Evolutionary conservation across 305 asterid species (phyloP).

Genomic region (Ilex paraguariensis): DNA sequence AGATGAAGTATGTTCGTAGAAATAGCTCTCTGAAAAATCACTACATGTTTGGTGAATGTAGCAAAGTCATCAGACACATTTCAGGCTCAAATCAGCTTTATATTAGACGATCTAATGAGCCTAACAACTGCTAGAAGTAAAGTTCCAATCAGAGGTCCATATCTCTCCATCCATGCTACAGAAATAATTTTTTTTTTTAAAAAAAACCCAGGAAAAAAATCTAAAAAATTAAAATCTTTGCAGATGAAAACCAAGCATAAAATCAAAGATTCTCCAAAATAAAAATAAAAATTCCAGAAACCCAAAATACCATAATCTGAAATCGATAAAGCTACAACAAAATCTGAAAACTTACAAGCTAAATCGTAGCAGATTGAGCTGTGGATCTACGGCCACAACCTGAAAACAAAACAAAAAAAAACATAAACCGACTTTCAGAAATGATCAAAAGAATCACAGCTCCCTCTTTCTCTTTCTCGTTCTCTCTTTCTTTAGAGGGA

Average conservation of each 20-base stretch:
- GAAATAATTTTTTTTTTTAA: no score
- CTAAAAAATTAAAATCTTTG: neutral
- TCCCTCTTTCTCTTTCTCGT: slow-evolving; percentile 14
- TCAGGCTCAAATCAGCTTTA: neutral
- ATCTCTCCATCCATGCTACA: neutral
- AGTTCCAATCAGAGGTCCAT: neutral
- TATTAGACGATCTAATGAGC: neutral
- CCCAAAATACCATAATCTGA: no score
- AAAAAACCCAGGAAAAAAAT: neutral
- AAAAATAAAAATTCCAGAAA: neutral
- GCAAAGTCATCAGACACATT: no score
- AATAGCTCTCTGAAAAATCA: no score
- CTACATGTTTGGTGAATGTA: no score
- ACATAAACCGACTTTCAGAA: slow-evolving; percentile 8
- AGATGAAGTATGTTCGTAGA: neutral
- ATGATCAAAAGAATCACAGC: slow-evolving; percentile 30
- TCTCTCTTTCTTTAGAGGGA: slow-evolving; percentile 19
- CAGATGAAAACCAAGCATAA: neutral
- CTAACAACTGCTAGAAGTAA: neutral
- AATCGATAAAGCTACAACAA: neutral
- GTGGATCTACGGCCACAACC: slow-evolving; percentile 62
- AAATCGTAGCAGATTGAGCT: slow-evolving; percentile 16
- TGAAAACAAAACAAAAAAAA: slow-evolving; percentile 31
- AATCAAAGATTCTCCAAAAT: neutral
- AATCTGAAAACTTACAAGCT: neutral